Percentiles rank a stretch among this genome's conserved stretches.
These are phyloP conservation scores for Fusarium concolor DNA, from an alignment of 2,329 filamentous ascomycete genomes.

Conservation along the genomic window DNA sequence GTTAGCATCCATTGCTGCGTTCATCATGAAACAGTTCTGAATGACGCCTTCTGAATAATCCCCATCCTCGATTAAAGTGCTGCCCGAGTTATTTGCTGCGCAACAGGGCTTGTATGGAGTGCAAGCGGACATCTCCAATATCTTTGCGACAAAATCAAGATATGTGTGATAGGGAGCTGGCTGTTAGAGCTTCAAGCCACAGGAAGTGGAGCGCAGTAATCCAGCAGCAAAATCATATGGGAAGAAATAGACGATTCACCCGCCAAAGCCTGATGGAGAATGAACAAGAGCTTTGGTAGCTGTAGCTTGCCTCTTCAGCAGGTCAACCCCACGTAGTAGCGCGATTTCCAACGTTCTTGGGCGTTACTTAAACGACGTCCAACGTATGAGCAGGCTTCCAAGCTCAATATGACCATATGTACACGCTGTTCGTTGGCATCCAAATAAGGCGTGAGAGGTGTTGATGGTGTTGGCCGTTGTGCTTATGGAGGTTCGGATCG, in stretches of 20 bases:
- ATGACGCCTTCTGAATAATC: constrained; percentile 1
- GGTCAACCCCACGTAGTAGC: constrained; percentile 5
- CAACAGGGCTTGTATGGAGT: constrained; percentile 2
- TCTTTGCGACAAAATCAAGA: neutral
- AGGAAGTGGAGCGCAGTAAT: neutral
- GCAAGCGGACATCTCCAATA: neutral
- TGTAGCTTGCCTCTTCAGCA: constrained; percentile 10
- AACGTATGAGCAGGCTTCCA: neutral
- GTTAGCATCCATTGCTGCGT: neutral
- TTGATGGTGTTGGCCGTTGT: constrained; percentile 14
- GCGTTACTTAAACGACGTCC: constrained; percentile 6
- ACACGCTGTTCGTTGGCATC: neutral
- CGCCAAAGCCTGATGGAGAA: neutral
- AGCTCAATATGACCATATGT: neutral
- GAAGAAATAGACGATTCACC: neutral
- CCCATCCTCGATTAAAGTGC: neutral
- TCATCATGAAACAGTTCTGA: constrained; percentile 1
- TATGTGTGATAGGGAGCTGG: neutral
- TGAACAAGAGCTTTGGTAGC: neutral
- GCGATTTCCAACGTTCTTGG: constrained; percentile 6
- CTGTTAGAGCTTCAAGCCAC: neutral
- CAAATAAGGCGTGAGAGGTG: neutral
- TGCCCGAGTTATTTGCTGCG: neutral
- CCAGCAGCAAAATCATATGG: neutral
- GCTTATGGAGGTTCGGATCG: constrained; percentile 33